These are phyloP conservation scores for Leavenworthia alabamica DNA, from an alignment of 345 rosid genomes.

Conservation along the genomic window DNA sequence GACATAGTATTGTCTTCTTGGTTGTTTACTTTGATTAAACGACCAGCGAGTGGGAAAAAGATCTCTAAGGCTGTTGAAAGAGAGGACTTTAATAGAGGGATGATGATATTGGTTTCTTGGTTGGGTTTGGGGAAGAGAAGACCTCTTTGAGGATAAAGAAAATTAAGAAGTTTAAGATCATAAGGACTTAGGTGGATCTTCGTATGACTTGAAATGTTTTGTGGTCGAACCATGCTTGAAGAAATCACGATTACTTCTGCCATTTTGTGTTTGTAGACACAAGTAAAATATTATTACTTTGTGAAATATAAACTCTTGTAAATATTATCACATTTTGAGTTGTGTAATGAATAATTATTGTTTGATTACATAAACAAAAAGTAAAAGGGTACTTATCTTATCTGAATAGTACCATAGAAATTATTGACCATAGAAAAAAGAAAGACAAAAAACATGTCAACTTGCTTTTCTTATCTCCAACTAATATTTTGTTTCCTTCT, in stretches of 20 bases:
- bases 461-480: too few relatives aligned
- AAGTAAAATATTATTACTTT: neutral
- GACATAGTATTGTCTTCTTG: constrained; percentile 3
- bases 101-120: neutral
- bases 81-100: constrained; percentile 6
- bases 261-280: neutral
- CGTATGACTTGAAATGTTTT: neutral
- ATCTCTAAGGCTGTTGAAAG: constrained; percentile 10
- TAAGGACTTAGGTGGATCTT: constrained; percentile 27
- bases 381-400: too few relatives aligned
- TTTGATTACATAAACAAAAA: too few relatives aligned
- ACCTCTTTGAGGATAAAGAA: constrained; percentile 25
- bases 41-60: constrained; percentile 14
- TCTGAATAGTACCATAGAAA: too few relatives aligned
- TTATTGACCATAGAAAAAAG: too few relatives aligned
- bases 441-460: too few relatives aligned
- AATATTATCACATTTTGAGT: too few relatives aligned
- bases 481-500: too few relatives aligned
- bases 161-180: constrained; percentile 18
- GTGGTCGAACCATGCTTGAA: constrained; percentile 4
- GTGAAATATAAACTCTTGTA: neutral
- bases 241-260: constrained; percentile 6
- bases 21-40: constrained; percentile 19
- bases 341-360: too few relatives aligned
- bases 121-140: constrained; percentile 28